Percentiles rank a stretch among this genome's conserved stretches.
Evolutionary conservation across 2,329 filamentous ascomycete species (phyloP).

Genomic region (Fusarium anguioides): DNA sequence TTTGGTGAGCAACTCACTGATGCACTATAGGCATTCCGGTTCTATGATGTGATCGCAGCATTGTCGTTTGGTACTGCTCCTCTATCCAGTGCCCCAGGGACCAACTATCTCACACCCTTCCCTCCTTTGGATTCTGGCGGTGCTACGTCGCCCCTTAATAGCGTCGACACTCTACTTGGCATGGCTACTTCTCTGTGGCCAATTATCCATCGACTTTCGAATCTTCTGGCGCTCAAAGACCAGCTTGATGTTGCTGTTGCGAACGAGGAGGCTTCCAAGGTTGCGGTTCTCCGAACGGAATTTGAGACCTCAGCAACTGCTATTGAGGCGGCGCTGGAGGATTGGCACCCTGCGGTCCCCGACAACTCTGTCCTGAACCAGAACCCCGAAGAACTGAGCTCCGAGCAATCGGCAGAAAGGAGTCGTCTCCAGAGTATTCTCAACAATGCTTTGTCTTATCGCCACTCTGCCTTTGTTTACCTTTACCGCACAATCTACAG

Average conservation of each 20-base stretch:
- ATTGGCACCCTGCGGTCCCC: slow-evolving; percentile 66
- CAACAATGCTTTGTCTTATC: slow-evolving; percentile 70
- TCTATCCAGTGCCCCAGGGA: slow-evolving; percentile 61
- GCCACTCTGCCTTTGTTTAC: slow-evolving; percentile 68
- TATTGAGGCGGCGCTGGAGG: slow-evolving; percentile 65
- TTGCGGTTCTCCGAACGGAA: slow-evolving; percentile 61
- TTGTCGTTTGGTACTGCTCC: slow-evolving; percentile 70
- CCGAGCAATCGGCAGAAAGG: slow-evolving; percentile 49
- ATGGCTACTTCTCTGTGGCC: slow-evolving; percentile 73
- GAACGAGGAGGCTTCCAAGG: slow-evolving; percentile 56
- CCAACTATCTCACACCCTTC: slow-evolving; percentile 59
- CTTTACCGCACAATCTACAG: slow-evolving; percentile 66
- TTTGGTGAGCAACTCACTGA: neutral
- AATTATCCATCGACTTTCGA: slow-evolving; percentile 70
- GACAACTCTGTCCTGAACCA: slow-evolving; percentile 47
- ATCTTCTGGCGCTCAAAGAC: slow-evolving; percentile 63
- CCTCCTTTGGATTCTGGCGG: slow-evolving; percentile 58
- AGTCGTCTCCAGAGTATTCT: slow-evolving; percentile 64
- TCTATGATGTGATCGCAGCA: slow-evolving; percentile 73
- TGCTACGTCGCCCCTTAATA: slow-evolving; percentile 60
- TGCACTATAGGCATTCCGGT: slow-evolving; percentile 66
- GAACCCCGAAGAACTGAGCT: slow-evolving; percentile 39
- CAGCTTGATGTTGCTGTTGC: slow-evolving; percentile 60
- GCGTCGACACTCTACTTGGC: slow-evolving; percentile 69
- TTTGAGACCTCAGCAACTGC: slow-evolving; percentile 63